Conservation (phyloP, 805 yeast species). For the Lipomyces lipofer region DNA sequence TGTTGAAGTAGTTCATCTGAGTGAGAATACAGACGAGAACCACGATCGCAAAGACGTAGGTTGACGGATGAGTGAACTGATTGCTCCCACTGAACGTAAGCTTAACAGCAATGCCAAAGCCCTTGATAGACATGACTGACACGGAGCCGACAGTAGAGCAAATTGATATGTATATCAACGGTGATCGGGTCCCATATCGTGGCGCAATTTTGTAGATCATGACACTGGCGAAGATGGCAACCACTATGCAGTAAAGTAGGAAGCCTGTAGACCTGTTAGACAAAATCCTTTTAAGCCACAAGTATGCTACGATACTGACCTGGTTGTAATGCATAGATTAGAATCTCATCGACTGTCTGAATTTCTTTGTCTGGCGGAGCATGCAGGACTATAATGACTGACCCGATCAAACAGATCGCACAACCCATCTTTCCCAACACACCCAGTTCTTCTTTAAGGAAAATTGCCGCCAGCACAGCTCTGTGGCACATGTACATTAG, state of each 20-base stretch:
- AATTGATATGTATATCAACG: constrained; percentile 85
- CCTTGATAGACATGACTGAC: constrained; percentile 88
- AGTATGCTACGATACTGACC: constrained; percentile 25
- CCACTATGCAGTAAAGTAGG: constrained; percentile 61
- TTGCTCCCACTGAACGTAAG: constrained; percentile 81
- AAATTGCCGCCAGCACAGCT: constrained; percentile 82
- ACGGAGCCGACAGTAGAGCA: constrained; percentile 90
- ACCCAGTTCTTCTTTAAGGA: constrained; percentile 83
- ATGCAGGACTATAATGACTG: constrained; percentile 82
- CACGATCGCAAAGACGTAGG: constrained; percentile 75
- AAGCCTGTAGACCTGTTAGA: constrained; percentile 46
- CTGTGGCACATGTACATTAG: constrained; percentile 6
- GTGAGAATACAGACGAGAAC: constrained; percentile 81
- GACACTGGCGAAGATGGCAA: constrained; percentile 65
- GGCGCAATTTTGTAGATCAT: constrained; percentile 87
- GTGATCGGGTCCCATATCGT: constrained; percentile 71
- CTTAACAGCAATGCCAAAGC: constrained; percentile 88
- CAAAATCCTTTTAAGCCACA: background rate
- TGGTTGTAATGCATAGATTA: constrained; percentile 76
- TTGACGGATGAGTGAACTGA: constrained; percentile 81
- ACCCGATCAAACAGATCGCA: constrained; percentile 84
- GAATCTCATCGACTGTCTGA: constrained; percentile 82
- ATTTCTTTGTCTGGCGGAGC: constrained; percentile 95
- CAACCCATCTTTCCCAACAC: constrained; percentile 89
- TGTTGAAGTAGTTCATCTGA: constrained; percentile 92